These are phyloP conservation scores for Eucalyptus viminalis DNA, from an alignment of 345 rosid genomes.

Conservation along the genomic window DNA sequence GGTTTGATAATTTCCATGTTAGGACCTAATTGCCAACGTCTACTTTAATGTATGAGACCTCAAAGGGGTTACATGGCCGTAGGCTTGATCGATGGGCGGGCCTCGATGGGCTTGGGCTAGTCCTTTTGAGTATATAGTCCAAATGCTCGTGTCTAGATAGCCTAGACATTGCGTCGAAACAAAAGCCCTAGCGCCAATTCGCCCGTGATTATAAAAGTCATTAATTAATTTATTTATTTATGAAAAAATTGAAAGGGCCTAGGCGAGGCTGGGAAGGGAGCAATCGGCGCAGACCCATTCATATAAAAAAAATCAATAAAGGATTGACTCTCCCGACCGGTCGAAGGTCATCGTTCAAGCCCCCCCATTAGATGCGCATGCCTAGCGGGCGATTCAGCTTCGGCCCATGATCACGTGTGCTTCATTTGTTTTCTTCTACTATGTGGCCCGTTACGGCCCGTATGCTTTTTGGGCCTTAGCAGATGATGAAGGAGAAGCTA, in stretches of 20 bases:
- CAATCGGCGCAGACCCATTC: neutral
- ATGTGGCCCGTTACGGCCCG: neutral
- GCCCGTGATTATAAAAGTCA: rapidly evolving
- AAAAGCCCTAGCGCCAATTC: neutral
- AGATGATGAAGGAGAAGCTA: neutral
- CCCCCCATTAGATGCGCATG: neutral
- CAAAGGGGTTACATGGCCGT: neutral
- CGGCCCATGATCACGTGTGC: neutral
- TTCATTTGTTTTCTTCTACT: neutral
- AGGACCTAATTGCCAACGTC: neutral
- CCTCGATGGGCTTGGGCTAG: neutral
- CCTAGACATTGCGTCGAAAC: rapidly evolving
- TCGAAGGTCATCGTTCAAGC: neutral
- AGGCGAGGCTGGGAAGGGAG: neutral
- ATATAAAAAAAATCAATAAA: neutral
- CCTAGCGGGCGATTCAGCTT: neutral
- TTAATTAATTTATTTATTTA: neutral
- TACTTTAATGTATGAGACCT: neutral
- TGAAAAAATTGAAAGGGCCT: neutral
- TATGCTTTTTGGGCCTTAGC: neutral
- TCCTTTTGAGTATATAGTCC: neutral
- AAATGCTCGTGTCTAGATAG: neutral
- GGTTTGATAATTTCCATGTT: neutral
- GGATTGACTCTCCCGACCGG: neutral
- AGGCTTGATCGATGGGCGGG: neutral